Conservation (phyloP, 75 land plant species). For the Cunninghamia lanceolata region DNA sequence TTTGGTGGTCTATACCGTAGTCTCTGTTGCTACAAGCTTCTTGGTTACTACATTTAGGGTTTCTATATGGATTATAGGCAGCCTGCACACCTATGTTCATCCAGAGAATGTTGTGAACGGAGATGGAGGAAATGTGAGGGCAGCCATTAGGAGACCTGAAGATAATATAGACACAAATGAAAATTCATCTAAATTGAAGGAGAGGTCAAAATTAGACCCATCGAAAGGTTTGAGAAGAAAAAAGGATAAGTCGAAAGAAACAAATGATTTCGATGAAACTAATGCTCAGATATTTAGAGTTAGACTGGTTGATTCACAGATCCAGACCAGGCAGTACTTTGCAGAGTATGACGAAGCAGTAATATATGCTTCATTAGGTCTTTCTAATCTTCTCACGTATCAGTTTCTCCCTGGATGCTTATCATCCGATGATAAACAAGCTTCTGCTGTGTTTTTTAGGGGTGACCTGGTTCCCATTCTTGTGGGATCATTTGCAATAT, state of each 20-base stretch:
- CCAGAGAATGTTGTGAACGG: constrained; percentile 42
- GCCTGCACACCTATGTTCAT: constrained; percentile 70
- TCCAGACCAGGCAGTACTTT: constrained; percentile 43
- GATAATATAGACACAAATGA: not conserved
- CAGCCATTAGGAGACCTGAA: constrained; percentile 41
- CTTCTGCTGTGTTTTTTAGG: constrained; percentile 8
- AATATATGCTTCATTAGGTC: constrained; percentile 22
- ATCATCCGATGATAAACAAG: not conserved
- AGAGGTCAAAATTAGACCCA: not conserved
- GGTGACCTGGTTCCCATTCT: constrained; percentile 35
- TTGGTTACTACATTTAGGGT: constrained; percentile 5
- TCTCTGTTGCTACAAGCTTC: constrained; percentile 9
- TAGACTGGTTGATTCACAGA: constrained; percentile 44
- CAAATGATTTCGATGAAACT: constrained; percentile 53
- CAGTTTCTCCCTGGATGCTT: not conserved
- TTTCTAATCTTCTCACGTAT: constrained; percentile 35
- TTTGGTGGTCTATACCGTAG: constrained; percentile 10
- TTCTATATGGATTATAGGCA: constrained; percentile 17
- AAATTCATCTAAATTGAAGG: not conserved
- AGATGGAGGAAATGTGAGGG: constrained; percentile 14
- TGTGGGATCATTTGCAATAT: constrained; percentile 27
- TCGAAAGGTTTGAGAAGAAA: constrained; percentile 11
- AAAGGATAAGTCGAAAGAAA: constrained; percentile 35
- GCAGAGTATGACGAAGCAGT: constrained; percentile 35
- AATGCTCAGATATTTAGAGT: constrained; percentile 79